Conservation (phyloP, 2,329 filamentous ascomycete species). For the Corniculantispora saksenae region DNA sequence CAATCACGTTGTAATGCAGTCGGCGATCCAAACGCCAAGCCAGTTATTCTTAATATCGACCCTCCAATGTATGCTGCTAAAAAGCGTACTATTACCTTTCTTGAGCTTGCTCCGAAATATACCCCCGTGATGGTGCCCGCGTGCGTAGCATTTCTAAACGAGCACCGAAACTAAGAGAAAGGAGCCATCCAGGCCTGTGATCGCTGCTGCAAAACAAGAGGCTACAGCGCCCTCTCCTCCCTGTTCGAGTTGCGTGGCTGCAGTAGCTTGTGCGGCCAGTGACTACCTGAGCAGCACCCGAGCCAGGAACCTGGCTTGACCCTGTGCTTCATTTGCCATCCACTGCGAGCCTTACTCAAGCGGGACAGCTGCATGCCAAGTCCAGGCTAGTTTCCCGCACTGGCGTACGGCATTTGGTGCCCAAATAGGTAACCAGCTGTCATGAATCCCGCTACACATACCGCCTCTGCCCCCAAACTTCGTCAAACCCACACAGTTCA, state of each 20-base stretch:
- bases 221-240: not conserved
- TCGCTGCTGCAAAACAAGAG: not conserved
- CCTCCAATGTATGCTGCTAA: not conserved
- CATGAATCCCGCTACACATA: not conserved
- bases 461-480: not conserved
- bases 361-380: not conserved
- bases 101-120: not conserved
- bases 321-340: not conserved
- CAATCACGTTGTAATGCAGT: not conserved
- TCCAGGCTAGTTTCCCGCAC: not conserved
- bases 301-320: not conserved
- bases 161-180: not conserved
- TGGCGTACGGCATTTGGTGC: not conserved
- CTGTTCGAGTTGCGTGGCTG: not conserved
- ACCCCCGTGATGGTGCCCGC: not conserved
- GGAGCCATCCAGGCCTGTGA: not conserved
- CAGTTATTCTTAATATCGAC: not conserved
- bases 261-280: not conserved
- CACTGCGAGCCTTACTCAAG: not conserved
- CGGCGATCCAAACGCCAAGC: not conserved
- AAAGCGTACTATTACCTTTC: not conserved
- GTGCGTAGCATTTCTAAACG: not conserved
- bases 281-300: not conserved
- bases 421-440: not conserved
- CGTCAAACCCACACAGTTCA: not conserved